Conservation (phyloP, 2,329 filamentous ascomycete genomes). For the Canariomyces notabilis region DNA sequence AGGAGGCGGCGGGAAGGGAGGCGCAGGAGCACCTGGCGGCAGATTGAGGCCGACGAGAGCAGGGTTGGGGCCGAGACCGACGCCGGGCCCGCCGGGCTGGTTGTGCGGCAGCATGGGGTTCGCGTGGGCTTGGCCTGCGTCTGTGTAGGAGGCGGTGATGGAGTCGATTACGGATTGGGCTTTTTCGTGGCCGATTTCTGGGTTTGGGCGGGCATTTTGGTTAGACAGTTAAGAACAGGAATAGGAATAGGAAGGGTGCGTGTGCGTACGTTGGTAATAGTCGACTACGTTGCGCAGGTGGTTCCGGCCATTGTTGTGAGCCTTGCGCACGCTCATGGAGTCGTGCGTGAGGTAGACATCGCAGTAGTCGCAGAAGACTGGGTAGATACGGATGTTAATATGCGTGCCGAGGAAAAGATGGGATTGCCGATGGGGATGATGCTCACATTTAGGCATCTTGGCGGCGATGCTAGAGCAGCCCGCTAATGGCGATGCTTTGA, state of each 20-base stretch:
- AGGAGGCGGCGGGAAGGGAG: constrained; percentile 33
- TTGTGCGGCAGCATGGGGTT: constrained; percentile 78
- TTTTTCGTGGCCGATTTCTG: constrained; percentile 97
- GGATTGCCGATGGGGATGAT: too few species aligned
- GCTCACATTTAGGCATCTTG: constrained; percentile 84
- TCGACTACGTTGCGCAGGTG: constrained; percentile 96
- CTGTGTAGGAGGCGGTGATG: constrained; percentile 92
- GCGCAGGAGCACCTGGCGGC: constrained; percentile 40
- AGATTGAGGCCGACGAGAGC: constrained; percentile 27
- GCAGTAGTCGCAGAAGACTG: constrained; percentile 95
- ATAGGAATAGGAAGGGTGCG: neutral
- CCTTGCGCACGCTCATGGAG: constrained; percentile 98
- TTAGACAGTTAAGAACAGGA: constrained; percentile 7
- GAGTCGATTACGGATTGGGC: constrained; percentile 97
- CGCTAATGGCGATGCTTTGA: constrained; percentile 11
- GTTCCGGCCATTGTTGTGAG: constrained; percentile 94
- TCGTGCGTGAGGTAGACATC: constrained; percentile 99
- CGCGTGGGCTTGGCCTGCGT: constrained; percentile 79
- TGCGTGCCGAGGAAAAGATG: constrained; percentile 23
- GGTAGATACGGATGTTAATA: neutral
- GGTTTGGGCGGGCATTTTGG: neutral
- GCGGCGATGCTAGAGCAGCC: constrained; percentile 28
- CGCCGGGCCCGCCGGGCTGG: constrained; percentile 53
- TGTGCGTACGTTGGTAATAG: constrained; percentile 81
- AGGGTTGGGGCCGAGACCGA: constrained; percentile 45